phyloP scores from a whole-genome alignment of 1,284 basidiomycete species.

The Ustilago shanxiensis region DNA sequence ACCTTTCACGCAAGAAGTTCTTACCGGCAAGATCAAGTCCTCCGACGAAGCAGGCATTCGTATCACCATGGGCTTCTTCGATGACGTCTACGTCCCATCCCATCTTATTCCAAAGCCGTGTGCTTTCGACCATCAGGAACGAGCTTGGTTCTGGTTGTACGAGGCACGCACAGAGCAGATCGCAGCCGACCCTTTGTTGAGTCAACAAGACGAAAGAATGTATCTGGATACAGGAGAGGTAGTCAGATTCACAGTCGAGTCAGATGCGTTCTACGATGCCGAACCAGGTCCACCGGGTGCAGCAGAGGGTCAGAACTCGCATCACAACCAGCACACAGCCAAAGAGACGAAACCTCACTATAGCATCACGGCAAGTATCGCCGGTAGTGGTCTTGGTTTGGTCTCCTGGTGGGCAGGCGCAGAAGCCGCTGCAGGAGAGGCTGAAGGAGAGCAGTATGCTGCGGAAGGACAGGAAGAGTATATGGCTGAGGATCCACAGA shows the following conservation, averaged over 20 bases:
- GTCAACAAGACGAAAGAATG: constrained; percentile 77
- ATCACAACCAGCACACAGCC: constrained; percentile 36
- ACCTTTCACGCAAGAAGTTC: constrained; percentile 89
- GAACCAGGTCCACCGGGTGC: constrained; percentile 84
- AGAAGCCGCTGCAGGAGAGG: constrained; percentile 62
- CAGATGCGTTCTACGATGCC: constrained; percentile 89
- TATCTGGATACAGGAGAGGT: constrained; percentile 87
- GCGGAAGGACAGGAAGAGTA: constrained; percentile 12
- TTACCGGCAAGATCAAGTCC: constrained; percentile 84
- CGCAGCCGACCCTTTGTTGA: constrained; percentile 47
- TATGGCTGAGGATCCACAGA: constrained; percentile 2
- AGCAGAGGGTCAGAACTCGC: constrained; percentile 27
- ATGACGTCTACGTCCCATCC: constrained; percentile 86
- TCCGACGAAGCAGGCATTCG: constrained; percentile 77
- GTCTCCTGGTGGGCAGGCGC: constrained; percentile 74
- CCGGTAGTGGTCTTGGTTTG: constrained; percentile 86
- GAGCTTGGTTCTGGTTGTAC: constrained; percentile 71
- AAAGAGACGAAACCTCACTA: constrained; percentile 49
- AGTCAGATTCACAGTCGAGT: constrained; percentile 87
- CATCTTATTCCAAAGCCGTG: constrained; percentile 79
- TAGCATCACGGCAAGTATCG: constrained; percentile 75
- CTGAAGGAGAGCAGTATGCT: constrained; percentile 8
- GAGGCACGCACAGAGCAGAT: constrained; percentile 66
- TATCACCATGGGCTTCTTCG: constrained; percentile 91
- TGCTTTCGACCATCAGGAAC: constrained; percentile 75